Percentiles rank a stretch among this genome's conserved stretches.
phyloP scores from a whole-genome alignment of 768 basidiomycete species.

The Xerocomellus amylosporus region DNA sequence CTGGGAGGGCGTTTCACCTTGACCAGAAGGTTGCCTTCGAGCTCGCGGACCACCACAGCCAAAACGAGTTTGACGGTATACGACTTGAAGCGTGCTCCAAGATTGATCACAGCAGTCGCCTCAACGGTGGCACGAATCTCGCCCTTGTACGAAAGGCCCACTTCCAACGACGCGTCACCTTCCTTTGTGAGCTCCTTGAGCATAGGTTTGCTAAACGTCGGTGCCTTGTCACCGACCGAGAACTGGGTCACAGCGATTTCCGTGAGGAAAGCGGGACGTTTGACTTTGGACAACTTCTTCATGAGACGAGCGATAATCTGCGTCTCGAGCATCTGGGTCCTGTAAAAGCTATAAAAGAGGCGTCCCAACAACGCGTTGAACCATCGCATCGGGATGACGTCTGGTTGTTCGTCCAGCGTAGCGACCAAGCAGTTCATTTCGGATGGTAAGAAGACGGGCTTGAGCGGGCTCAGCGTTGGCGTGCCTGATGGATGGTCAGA shows the following conservation, averaged over 20 bases:
- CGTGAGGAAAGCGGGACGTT: conserved; percentile 80
- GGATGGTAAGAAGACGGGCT: conserved; percentile 61
- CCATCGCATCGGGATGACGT: conserved; percentile 97
- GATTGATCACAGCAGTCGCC: conserved; percentile 83
- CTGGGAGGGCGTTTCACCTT: conserved; percentile 94
- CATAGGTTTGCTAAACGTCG: conserved; percentile 95
- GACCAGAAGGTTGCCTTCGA: conserved; percentile 89
- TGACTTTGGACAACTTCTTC: conserved; percentile 92
- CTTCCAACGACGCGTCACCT: conserved; percentile 88
- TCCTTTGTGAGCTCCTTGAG: conserved; percentile 94
- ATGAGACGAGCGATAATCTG: conserved; percentile 86
- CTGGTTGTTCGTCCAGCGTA: conserved; percentile 88
- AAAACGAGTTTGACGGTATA: conserved; percentile 89
- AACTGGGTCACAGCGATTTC: conserved; percentile 88
- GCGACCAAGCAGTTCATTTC: conserved; percentile 85
- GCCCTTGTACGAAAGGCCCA: conserved; percentile 80
- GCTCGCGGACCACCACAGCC: conserved; percentile 80
- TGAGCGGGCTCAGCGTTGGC: conserved; percentile 57
- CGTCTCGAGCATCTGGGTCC: conserved; percentile 75
- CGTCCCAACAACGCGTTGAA: conserved; percentile 92
- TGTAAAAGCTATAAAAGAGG: conserved; percentile 88
- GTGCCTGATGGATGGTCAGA: conserved; percentile 61
- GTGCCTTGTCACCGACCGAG: conserved; percentile 78
- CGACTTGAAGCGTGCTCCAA: conserved; percentile 81
- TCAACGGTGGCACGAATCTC: conserved; percentile 88